Conservation (phyloP, 164 flowering plant species). For the Tetracentron sinense region DNA sequence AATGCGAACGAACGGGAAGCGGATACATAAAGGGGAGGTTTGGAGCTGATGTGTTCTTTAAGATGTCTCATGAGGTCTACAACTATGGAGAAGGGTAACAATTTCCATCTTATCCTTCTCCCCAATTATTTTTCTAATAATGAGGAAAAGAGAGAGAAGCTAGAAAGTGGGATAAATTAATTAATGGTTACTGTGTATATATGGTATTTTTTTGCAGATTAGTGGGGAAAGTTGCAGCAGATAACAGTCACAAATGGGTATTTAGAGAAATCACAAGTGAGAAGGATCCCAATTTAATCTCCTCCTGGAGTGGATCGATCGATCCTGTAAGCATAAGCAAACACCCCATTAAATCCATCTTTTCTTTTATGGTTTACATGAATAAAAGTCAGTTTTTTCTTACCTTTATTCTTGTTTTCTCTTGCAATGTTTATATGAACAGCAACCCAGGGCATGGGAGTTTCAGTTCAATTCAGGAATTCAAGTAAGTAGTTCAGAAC, state of each 20-base stretch:
- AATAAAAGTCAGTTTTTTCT: not conserved
- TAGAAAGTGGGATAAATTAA: no score
- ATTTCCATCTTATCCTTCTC: not conserved
- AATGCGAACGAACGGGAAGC: constrained; percentile 49
- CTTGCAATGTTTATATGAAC: constrained; percentile 12
- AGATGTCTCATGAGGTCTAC: constrained; percentile 86
- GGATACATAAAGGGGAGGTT: constrained; percentile 44
- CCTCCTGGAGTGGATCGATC: constrained; percentile 61
- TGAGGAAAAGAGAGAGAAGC: no score
- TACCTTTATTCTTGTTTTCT: not conserved
- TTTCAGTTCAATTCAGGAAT: constrained; percentile 74
- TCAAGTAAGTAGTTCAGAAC: constrained; percentile 37
- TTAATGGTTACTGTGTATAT: no score
- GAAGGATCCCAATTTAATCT: constrained; percentile 38
- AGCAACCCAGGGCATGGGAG: constrained; percentile 88
- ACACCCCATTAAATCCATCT: not conserved
- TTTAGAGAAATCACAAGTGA: constrained; percentile 40
- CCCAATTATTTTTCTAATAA: no score
- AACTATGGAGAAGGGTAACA: constrained; percentile 80
- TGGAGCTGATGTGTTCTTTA: constrained; percentile 76
- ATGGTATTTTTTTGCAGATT: constrained; percentile 57
- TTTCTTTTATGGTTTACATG: not conserved
- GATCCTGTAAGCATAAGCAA: constrained; percentile 57
- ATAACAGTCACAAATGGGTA: constrained; percentile 79
- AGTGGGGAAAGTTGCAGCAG: constrained; percentile 79